A percentile compares a stretch with the other conserved stretches of the same genome.
These are phyloP conservation scores for Tylopilus orsonianus DNA, from an alignment of 1,284 basidiomycete species.

Conservation along the genomic window DNA sequence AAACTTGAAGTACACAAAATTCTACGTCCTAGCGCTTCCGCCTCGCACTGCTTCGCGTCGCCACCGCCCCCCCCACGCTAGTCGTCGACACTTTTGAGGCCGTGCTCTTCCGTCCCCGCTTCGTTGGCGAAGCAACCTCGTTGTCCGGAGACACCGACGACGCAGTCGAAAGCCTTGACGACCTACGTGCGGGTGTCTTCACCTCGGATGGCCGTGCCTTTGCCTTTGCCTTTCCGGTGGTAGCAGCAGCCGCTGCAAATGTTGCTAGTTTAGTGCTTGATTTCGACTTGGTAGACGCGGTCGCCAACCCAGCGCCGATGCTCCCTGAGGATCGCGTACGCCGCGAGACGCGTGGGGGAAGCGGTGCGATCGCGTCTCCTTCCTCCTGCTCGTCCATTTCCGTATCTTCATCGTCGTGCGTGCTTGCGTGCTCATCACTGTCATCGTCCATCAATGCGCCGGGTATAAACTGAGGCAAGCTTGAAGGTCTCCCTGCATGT, in stretches of 20 bases:
- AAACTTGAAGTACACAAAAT: neutral
- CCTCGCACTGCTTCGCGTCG: constrained; percentile 29
- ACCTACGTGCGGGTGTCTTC: constrained; percentile 31
- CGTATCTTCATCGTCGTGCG: constrained; percentile 27
- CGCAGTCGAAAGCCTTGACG: constrained; percentile 32
- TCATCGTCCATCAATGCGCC: constrained; percentile 57
- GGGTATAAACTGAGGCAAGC: constrained; percentile 46
- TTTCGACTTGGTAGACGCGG: constrained; percentile 10
- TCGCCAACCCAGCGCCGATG: constrained; percentile 4
- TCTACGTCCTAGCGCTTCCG: constrained; percentile 25
- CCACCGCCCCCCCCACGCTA: constrained; percentile 9
- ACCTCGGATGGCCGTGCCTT: constrained; percentile 17
- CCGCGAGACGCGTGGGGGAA: constrained; percentile 39
- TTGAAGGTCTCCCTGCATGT: constrained; percentile 18
- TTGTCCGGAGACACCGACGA: constrained; percentile 30
- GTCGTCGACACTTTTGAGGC: constrained; percentile 9
- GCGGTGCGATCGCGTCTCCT: constrained; percentile 52
- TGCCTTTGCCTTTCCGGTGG: constrained; percentile 15
- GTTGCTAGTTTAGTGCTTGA: constrained; percentile 3
- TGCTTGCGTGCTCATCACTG: constrained; percentile 29
- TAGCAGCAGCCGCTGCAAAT: neutral
- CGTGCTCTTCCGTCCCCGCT: constrained; percentile 22
- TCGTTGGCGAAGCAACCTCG: constrained; percentile 26
- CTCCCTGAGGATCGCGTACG: constrained; percentile 25
- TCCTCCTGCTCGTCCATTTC: constrained; percentile 27